Evolutionary conservation across 768 basidiomycete species (phyloP), one percentile per base, ranked within the genome.

Genomic region (Russula emetica): DNA sequence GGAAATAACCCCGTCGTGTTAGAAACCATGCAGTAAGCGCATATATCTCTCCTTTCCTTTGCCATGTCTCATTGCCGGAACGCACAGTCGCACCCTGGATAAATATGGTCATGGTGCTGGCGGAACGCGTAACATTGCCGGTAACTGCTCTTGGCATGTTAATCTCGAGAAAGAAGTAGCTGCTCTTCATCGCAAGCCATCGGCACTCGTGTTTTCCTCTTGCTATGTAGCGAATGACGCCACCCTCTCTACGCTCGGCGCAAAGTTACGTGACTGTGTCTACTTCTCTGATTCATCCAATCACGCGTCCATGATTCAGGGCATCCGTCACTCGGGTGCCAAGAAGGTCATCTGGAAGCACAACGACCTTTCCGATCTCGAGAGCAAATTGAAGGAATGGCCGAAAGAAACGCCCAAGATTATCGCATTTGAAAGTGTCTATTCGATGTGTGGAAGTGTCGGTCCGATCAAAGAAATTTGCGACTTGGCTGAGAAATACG

Each of bases 191-290:
- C 89, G 91, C 72, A 99, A 99, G 76, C 83, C 84, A 20, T 90
- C 91, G 0, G 95, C 95, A 18, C 85, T 99, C 47, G 94, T 97
- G 68, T 99, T 99, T 76, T 95, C 93, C n/a, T 97, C 94, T 14
- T 99, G 97, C 83, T 99, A 97, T 75, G 97, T 98, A 62, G 97
- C 97, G 70, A 99, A 99, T 76, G 97, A 98, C 70, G 96, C 96
- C 45, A 96, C 96, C 36, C 85, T 99, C 54, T 83, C 94, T 32
- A 97, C 95, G 49, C 84, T 99, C 68, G 97, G 96, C 66, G 78
- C 91, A 61, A 98, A 98, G 77, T 82, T 99, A n/a, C 97, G 96
- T 38, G 92, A 88, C 63, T 94, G 95, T 73, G 86, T 98, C 70
- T 93, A 90, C 78, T 97, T 99, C 79, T 98, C 95, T 66, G 97